A percentile compares a stretch with the other conserved stretches of the same genome.
phyloP scores from a whole-genome alignment of 345 rosid species.

The Euphorbia pulcherrima region DNA sequence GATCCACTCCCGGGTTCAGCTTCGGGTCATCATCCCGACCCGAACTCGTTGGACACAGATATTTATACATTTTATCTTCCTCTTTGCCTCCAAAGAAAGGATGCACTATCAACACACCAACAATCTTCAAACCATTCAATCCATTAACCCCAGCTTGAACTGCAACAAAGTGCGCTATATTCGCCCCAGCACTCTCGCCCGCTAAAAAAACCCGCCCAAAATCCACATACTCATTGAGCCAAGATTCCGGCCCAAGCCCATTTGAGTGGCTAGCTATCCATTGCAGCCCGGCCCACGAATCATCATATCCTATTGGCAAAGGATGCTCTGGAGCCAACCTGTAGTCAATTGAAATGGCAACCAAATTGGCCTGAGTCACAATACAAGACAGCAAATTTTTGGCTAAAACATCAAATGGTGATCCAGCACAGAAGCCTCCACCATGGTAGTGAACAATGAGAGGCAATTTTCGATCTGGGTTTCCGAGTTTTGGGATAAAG shows the following conservation, averaged over 20 bases:
- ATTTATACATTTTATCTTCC: constrained; percentile 30
- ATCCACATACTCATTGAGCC: constrained; percentile 47
- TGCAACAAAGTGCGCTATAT: constrained; percentile 43
- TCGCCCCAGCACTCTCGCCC: constrained; percentile 73
- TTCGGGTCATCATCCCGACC: constrained; percentile 17
- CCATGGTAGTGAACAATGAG: constrained; percentile 52
- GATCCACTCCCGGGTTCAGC: constrained; percentile 26
- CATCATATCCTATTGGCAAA: constrained; percentile 49
- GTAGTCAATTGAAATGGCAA: constrained; percentile 49
- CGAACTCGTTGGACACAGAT: constrained; percentile 28
- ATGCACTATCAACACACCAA: constrained; percentile 30
- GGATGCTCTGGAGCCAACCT: constrained; percentile 62
- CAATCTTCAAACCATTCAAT: constrained; percentile 22
- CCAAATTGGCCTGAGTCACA: constrained; percentile 24
- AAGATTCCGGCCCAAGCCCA: constrained; percentile 38
- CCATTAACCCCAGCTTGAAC: constrained; percentile 20
- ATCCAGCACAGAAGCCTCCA: constrained; percentile 48
- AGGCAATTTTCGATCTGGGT: constrained; percentile 29
- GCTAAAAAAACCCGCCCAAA: constrained; percentile 34
- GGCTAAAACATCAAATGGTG: constrained; percentile 24
- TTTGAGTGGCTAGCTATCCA: constrained; percentile 46
- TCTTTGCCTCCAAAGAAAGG: constrained; percentile 36
- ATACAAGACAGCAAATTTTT: constrained; percentile 10
- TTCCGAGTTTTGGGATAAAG: constrained; percentile 23
- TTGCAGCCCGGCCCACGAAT: constrained; percentile 45